Percentiles rank a stretch among this genome's conserved stretches.
These are phyloP conservation scores for Xylaria sp. DNA, from an alignment of 2,329 filamentous ascomycete genomes.

Conservation along the genomic window DNA sequence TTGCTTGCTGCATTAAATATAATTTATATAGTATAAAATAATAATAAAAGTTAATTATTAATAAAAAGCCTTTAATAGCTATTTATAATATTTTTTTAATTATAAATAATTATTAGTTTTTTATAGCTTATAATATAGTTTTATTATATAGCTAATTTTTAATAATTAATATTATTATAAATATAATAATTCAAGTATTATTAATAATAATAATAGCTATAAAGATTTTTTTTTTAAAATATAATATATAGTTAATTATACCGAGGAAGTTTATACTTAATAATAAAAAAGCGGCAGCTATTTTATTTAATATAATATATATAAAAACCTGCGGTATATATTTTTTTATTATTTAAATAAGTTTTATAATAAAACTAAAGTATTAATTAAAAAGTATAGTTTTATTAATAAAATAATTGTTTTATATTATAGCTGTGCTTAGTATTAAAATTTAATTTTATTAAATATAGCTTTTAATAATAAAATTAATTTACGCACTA, in stretches of 20 bases:
- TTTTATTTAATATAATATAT: neutral
- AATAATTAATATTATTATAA: neutral
- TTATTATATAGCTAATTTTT: neutral
- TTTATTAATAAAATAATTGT: neutral
- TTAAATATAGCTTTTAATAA: neutral
- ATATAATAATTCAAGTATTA: neutral
- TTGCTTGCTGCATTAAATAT: neutral
- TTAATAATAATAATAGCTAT: neutral
- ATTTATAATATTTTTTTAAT: neutral
- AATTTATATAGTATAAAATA: neutral
- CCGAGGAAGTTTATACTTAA: neutral
- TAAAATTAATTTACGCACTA: neutral
- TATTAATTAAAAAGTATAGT: neutral
- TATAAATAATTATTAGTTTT: conserved; percentile 12
- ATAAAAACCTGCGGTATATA: neutral
- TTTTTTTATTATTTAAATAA: neutral
- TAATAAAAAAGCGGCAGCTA: neutral
- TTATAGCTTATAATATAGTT: neutral
- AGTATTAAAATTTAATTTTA: neutral
- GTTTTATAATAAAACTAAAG: neutral
- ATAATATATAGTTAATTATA: neutral
- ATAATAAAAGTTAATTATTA: neutral
- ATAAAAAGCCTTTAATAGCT: neutral
- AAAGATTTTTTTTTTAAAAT: neutral
- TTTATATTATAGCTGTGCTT: neutral